A percentile compares a stretch with the other conserved stretches of the same genome.
Evolutionary conservation across 306 rosid genomes (phyloP).

Genomic region (Casuarina cunninghamiana): DNA sequence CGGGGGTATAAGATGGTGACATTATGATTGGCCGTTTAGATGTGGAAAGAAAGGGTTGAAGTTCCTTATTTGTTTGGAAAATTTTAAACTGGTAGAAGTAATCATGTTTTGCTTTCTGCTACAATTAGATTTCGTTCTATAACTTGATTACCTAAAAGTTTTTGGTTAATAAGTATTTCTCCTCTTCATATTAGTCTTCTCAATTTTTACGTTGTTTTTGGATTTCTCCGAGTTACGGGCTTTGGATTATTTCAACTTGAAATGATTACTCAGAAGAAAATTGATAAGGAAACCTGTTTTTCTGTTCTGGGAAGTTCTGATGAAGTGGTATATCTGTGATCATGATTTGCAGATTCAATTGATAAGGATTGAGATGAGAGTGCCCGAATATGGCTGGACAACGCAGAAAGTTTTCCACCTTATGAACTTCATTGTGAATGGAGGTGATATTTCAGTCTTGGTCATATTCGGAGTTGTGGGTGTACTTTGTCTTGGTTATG

Average conservation of each 20-base stretch:
- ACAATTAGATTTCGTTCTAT: background rate
- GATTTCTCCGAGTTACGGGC: background rate
- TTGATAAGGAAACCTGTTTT: background rate
- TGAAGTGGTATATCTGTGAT: background rate
- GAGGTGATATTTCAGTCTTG: slow-evolving; percentile 49
- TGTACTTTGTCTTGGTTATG: background rate
- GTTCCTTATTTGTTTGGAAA: background rate
- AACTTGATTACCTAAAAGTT: background rate
- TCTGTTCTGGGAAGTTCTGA: background rate
- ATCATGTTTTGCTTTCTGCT: no score
- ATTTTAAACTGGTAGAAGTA: background rate
- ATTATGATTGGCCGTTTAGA: background rate
- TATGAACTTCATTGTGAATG: slow-evolving; percentile 90
- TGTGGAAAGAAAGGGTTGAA: background rate
- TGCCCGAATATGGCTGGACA: slow-evolving; percentile 96
- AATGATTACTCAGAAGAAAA: background rate
- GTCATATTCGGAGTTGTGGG: background rate
- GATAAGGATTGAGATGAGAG: slow-evolving; percentile 89
- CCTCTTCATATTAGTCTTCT: background rate
- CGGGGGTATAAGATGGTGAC: background rate
- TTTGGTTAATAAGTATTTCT: background rate
- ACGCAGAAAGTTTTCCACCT: slow-evolving; percentile 96
- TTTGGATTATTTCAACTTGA: background rate
- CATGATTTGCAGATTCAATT: slow-evolving; percentile 64
- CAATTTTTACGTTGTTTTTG: background rate